phyloP scores from a whole-genome alignment of 345 rosid genomes.

The Brassica nigra region DNA sequence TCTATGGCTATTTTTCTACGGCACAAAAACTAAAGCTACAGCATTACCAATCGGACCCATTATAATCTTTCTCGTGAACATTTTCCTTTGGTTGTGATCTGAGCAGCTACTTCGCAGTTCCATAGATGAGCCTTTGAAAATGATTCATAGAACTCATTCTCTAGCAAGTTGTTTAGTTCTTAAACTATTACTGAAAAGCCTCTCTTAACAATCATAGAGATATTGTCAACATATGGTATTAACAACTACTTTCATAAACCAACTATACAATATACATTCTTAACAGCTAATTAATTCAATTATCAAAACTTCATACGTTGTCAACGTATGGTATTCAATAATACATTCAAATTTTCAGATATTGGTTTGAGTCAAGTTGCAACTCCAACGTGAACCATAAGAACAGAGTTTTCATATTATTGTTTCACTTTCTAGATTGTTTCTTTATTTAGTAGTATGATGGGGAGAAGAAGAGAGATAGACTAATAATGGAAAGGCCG shows the following conservation, averaged over 20 bases:
- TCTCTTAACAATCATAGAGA: background rate
- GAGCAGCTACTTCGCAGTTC: background rate
- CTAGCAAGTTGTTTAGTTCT: background rate
- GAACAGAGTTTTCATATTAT: background rate
- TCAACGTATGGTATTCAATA: background rate
- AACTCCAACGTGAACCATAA: background rate
- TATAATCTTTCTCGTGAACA: background rate
- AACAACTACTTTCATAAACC: background rate
- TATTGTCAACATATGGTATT: slow-evolving; percentile 1
- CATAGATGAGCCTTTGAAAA: background rate
- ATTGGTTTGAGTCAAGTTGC: slow-evolving; percentile 17
- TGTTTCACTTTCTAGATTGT: slow-evolving; percentile 5
- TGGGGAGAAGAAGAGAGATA: slow-evolving; percentile 2
- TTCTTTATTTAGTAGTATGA: slow-evolving; percentile 14
- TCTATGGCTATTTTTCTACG: no score
- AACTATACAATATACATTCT: background rate
- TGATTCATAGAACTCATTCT: background rate
- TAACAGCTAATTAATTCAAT: background rate
- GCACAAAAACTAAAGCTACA: no score
- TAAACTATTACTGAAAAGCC: background rate
- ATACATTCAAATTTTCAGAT: background rate
- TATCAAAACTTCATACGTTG: background rate
- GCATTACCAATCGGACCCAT: no score
- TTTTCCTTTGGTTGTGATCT: background rate
- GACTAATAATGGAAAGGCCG: slow-evolving; percentile 45